Percentiles rank a stretch among this genome's conserved stretches.
Conservation (phyloP, 805 yeast species). For the Candida pseudofarinosa region DNA sequence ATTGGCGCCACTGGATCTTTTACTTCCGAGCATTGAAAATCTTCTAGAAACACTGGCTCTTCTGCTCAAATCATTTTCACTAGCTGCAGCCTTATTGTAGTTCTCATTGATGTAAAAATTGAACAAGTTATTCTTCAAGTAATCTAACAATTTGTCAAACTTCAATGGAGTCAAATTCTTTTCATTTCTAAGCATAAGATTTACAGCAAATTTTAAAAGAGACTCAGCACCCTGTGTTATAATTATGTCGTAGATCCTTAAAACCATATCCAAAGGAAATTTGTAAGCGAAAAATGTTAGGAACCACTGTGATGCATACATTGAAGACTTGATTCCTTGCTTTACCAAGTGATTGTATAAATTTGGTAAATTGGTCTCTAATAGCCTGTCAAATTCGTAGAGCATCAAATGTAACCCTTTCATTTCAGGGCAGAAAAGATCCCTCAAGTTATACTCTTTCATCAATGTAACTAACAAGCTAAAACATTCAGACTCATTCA, state of each 20-base stretch:
- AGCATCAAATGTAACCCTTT: conserved; percentile 82
- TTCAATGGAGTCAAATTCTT: conserved; percentile 52
- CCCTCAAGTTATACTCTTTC: conserved; percentile 79
- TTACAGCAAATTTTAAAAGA: conserved; percentile 76
- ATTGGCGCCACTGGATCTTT: conserved; percentile 8
- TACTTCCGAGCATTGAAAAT: conserved; percentile 23
- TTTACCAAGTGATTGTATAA: conserved; percentile 72
- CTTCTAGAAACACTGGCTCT: conserved; percentile 14
- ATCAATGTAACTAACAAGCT: conserved; percentile 74
- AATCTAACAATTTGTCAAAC: conserved; percentile 75
- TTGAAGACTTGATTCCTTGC: conserved; percentile 86
- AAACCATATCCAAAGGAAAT: conserved; percentile 84
- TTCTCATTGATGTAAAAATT: conserved; percentile 55
- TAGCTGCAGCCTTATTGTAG: conserved; percentile 17
- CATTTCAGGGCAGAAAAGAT: conserved; percentile 83
- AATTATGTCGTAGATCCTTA: conserved; percentile 82
- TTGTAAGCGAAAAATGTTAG: conserved; percentile 91
- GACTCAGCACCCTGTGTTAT: conserved; percentile 91
- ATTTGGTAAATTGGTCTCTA: conserved; percentile 73
- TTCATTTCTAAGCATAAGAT: conserved; percentile 70
- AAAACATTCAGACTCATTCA: conserved; percentile 82
- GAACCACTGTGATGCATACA: conserved; percentile 99
- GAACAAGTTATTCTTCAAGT: conserved; percentile 75
- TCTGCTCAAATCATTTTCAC: conserved; percentile 4
- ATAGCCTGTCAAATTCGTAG: conserved; percentile 84